A percentile compares a stretch with the other conserved stretches of the same genome.
These are phyloP conservation scores for Takashimella tepidaria DNA, from an alignment of 1,284 basidiomycete species.

Conservation along the genomic window DNA sequence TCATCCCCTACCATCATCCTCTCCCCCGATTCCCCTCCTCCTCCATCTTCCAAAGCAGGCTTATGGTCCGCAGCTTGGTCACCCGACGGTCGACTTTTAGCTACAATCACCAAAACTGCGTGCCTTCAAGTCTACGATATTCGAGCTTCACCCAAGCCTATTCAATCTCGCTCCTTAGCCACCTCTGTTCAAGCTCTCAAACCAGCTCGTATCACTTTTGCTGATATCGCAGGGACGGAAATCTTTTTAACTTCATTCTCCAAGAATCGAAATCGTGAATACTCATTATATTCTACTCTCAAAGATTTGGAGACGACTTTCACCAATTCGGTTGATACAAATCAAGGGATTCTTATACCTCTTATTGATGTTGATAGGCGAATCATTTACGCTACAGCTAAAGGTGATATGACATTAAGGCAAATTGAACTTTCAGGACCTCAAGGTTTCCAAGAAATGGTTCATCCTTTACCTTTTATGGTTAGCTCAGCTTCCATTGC, in stretches of 20 bases:
- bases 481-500: conserved; percentile 39
- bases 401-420: conserved; percentile 48
- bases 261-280: conserved; percentile 33
- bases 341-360: conserved; percentile 42
- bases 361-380: conserved; percentile 44
- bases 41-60: conserved; percentile 26
- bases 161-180: conserved; percentile 16
- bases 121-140: conserved; percentile 42
- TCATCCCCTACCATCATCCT: conserved; percentile 19
- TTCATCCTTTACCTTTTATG: conserved; percentile 34
- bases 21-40: conserved; percentile 14
- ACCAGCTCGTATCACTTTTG: conserved; percentile 34
- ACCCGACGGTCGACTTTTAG: conserved; percentile 39
- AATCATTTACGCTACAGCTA: conserved; percentile 46
- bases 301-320: conserved; percentile 28
- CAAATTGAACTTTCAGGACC: conserved; percentile 47
- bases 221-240: conserved; percentile 14
- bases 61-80: conserved; percentile 45
- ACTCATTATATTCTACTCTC: conserved; percentile 29
- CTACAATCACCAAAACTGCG: conserved; percentile 42
- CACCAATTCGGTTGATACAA: conserved; percentile 44
- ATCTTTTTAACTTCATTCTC: conserved; percentile 48
- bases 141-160: conserved; percentile 20
- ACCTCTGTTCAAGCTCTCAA: conserved; percentile 40
- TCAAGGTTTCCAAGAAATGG: conserved; percentile 38